phyloP scores from a whole-genome alignment of 2,329 filamentous ascomycete species.

The Exophiala viscosa region DNA sequence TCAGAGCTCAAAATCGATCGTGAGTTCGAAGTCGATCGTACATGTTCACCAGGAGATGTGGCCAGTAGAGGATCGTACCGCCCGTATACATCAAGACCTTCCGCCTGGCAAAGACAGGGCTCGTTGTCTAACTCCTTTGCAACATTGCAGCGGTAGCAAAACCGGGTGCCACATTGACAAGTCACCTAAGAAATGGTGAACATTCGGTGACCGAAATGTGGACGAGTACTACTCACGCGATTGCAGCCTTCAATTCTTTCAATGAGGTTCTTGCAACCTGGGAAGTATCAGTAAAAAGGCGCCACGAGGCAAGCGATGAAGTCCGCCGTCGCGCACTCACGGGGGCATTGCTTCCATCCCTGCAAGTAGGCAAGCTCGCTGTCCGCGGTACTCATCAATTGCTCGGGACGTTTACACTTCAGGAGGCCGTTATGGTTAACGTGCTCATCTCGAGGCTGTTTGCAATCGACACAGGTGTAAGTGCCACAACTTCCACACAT shows the following conservation, averaged over 20 bases:
- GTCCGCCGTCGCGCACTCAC: not conserved
- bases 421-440: not conserved
- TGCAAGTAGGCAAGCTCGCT: slow-evolving; percentile 8
- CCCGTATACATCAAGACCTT: no score
- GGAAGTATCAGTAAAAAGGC: not conserved
- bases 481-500: slow-evolving; percentile 4
- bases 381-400: slow-evolving; percentile 4
- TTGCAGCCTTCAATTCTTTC: slow-evolving; percentile 18
- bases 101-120: not conserved
- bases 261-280: slow-evolving; percentile 18
- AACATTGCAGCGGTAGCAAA: slow-evolving; percentile 18
- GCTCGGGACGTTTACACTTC: slow-evolving; percentile 2
- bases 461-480: slow-evolving; percentile 13
- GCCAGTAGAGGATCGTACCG: no score
- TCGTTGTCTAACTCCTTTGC: not conserved
- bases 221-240: slow-evolving; percentile 3
- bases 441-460: slow-evolving; percentile 5
- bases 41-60: no score
- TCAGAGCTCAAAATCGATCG: no score
- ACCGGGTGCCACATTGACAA: slow-evolving; percentile 16
- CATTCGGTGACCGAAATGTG: no score
- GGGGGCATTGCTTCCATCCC: slow-evolving; percentile 20
- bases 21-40: no score
- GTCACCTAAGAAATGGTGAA: not conserved
- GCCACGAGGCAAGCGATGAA: no score